These are phyloP conservation scores for Boletellus ananas DNA, from an alignment of 768 basidiomycete species.

Conservation along the genomic window DNA sequence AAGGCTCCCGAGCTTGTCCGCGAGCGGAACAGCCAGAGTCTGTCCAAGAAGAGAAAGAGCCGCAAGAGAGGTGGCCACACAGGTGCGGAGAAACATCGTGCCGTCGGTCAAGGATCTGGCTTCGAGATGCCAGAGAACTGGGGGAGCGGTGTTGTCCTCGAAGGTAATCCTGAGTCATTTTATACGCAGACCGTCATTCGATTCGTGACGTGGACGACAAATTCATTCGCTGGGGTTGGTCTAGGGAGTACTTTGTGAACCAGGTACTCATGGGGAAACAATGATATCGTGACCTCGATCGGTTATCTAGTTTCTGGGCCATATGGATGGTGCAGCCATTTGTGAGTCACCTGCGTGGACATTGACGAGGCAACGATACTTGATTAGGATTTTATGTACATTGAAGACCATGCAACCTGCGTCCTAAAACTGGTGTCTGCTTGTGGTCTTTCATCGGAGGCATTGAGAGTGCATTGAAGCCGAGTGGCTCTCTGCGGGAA, in stretches of 20 bases:
- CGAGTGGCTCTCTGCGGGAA: not conserved
- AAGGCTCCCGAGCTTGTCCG: conserved; percentile 9
- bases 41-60: conserved; percentile 1
- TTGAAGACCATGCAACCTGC: not conserved
- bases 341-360: not conserved
- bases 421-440: not conserved
- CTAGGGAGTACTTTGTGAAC: not conserved
- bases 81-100: conserved; percentile 5
- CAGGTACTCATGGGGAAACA: not conserved
- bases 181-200: not conserved
- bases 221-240: not conserved
- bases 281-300: not conserved
- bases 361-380: not conserved
- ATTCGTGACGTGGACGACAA: not conserved
- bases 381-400: not conserved
- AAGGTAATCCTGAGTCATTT: not conserved
- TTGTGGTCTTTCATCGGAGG: not conserved
- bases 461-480: not conserved
- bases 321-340: not conserved
- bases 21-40: conserved; percentile 7
- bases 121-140: not conserved
- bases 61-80: not conserved
- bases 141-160: not conserved
- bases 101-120: not conserved
- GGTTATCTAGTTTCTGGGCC: not conserved